Percentiles rank a stretch among this genome's conserved stretches.
Conservation (phyloP, 2,329 filamentous ascomycete genomes). For the Penicillium sp. region DNA sequence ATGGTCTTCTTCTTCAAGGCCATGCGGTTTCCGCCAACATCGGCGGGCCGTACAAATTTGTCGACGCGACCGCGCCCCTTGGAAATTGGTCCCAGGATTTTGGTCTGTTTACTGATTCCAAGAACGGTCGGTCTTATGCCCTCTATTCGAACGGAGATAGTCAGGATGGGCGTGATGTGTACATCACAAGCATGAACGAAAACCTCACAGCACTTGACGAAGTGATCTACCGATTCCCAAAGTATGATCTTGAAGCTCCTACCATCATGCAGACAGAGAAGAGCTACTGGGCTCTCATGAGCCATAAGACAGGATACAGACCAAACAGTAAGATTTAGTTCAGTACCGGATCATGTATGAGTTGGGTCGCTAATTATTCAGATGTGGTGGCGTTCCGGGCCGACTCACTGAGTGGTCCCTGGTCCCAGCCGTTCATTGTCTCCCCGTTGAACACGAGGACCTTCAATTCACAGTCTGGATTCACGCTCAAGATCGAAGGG, state of each 20-base stretch:
- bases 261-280: slow-evolving; percentile 60
- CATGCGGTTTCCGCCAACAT: slow-evolving; percentile 55
- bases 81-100: slow-evolving; percentile 65
- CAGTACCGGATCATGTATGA: neutral
- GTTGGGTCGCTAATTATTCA: slow-evolving; percentile 13
- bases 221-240: slow-evolving; percentile 57
- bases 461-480: slow-evolving; percentile 56
- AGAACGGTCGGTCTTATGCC: slow-evolving; percentile 56
- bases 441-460: slow-evolving; percentile 53
- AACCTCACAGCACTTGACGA: slow-evolving; percentile 53
- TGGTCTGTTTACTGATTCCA: slow-evolving; percentile 61
- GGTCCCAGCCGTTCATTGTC: slow-evolving; percentile 57
- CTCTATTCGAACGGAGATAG: slow-evolving; percentile 61
- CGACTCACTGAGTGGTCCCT: slow-evolving; percentile 51
- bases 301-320: slow-evolving; percentile 63
- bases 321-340: slow-evolving; percentile 49
- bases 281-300: slow-evolving; percentile 62
- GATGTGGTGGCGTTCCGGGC: slow-evolving; percentile 58
- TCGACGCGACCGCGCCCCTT: slow-evolving; percentile 55
- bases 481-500: slow-evolving; percentile 50
- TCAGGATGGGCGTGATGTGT: slow-evolving; percentile 56
- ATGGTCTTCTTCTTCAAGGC: slow-evolving; percentile 58
- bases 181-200: slow-evolving; percentile 55
- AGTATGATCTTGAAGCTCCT: slow-evolving; percentile 61
- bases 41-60: slow-evolving; percentile 55